Evolutionary conservation across 805 yeast species (phyloP).

Genomic region (Sugiyamaella marilandica): DNA sequence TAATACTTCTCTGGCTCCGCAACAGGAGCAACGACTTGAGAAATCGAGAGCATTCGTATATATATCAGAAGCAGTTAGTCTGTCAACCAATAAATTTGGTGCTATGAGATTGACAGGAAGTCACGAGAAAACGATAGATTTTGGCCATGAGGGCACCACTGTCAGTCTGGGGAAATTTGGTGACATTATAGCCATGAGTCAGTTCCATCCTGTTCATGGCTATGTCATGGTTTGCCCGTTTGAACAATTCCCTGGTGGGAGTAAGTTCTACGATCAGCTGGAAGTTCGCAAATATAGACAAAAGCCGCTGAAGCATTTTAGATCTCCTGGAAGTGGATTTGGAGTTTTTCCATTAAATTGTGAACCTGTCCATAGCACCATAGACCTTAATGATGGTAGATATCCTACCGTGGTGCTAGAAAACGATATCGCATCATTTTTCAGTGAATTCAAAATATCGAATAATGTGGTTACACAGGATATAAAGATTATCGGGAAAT

Average conservation of each 20-base stretch:
- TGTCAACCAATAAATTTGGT: no score
- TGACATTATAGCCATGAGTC: conserved; percentile 1
- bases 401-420: neutral
- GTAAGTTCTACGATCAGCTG: conserved; percentile 1
- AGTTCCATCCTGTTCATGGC: conserved; percentile 6
- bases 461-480: neutral
- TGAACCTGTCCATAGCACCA: neutral
- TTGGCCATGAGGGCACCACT: conserved; percentile 4
- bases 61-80: no score
- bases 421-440: neutral
- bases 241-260: conserved; percentile 4
- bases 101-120: neutral
- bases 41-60: no score
- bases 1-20: no score
- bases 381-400: neutral
- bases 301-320: conserved; percentile 2
- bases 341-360: neutral
- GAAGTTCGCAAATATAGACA: conserved; percentile 5
- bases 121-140: conserved; percentile 6
- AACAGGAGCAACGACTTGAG: no score
- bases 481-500: neutral
- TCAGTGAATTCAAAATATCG: neutral
- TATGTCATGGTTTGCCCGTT: neutral
- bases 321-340: neutral
- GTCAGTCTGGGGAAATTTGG: conserved; percentile 6